Percentiles rank a stretch among this genome's conserved stretches.
Evolutionary conservation across 768 basidiomycete species (phyloP).

Genomic region (Leccinum disarticulatum): DNA sequence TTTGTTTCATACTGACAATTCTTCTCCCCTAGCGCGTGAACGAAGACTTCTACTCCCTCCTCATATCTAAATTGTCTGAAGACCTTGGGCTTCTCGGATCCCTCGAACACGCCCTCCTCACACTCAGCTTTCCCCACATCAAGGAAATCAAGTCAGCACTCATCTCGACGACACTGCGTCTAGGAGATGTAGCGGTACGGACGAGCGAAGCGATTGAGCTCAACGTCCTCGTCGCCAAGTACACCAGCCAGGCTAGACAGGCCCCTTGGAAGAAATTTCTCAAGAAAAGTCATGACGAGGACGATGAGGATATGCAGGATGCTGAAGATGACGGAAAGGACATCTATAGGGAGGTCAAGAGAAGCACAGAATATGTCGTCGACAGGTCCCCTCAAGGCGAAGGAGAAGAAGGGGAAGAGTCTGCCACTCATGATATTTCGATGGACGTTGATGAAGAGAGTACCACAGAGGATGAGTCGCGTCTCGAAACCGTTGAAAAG

Average conservation of each 20-base stretch:
- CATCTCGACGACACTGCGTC: conserved; percentile 60
- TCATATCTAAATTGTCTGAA: conserved; percentile 39
- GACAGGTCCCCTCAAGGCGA: conserved; percentile 43
- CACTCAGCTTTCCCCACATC: conserved; percentile 50
- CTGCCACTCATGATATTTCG: conserved; percentile 14
- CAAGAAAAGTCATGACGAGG: conserved; percentile 32
- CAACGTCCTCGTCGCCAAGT: conserved; percentile 74
- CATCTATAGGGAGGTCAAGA: conserved; percentile 41
- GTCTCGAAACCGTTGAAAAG: conserved; percentile 62
- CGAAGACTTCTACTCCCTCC: conserved; percentile 65
- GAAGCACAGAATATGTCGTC: conserved; percentile 56
- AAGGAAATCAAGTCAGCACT: conserved; percentile 68
- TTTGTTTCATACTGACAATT: not conserved
- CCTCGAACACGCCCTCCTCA: conserved; percentile 30
- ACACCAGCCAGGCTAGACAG: conserved; percentile 66
- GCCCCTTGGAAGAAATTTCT: conserved; percentile 68
- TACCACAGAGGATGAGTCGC: conserved; percentile 36
- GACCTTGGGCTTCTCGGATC: conserved; percentile 29
- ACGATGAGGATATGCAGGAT: conserved; percentile 28
- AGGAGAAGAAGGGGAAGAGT: conserved; percentile 25
- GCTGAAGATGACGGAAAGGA: conserved; percentile 29
- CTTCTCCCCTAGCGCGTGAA: conserved; percentile 54
- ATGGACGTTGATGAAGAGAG: conserved; percentile 33
- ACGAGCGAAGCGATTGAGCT: conserved; percentile 76
- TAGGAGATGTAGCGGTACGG: conserved; percentile 72